Base-by-base conservation (phyloP, 2,329 filamentous ascomycete genomes). In the Talaromyces sp. region DNA sequence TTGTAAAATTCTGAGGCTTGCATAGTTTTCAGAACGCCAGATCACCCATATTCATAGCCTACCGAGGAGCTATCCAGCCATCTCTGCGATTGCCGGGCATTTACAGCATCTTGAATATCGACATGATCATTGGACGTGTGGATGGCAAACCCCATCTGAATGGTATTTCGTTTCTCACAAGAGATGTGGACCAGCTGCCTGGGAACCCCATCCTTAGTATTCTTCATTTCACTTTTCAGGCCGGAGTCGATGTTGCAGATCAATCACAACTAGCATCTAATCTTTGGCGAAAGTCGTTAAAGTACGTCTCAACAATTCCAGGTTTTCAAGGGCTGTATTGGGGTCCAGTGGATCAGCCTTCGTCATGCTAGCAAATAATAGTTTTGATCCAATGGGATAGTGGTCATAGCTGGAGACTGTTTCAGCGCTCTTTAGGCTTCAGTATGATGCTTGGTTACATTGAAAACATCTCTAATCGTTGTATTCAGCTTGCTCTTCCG, bases 351-450 rank as follows among this genome's bases (percentile, higher is more conserved):
- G 27, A 60, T 31, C 56, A 59, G 37, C 19, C 27, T 24, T 60
- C 41, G 24, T 43, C 58, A 24, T 50, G 19, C 31, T 43, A 60
- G 19, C 58, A 60, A 33, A 43, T 60, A 19, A 27, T 60, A 43
- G 43, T 60, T 60, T 48, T 60, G 31, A 60, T 60, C 16, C 43
- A 60, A n/a, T 60, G 58, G 58, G 58, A 37, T 37, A 60, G 24
- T 27, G 58, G 58, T 31, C 27, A 14, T 24, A 43, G 37, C 31
- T 60, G 58, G 58, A 48, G 45, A 31, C 11, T 16, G 19, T 60
- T 60, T 43, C 35, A 60, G 50, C 33, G 27, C 58, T 60, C 41
- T 19, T 45, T 48, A 50, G 58, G 58, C 24, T 60, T 60, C 41
- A 27, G 58, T 35, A 60, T 60, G 41, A 43, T 60, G 37, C 41